Base-by-base conservation (phyloP, 2,329 filamentous ascomycete genomes). In the Aspergillus phoenicis region DNA sequence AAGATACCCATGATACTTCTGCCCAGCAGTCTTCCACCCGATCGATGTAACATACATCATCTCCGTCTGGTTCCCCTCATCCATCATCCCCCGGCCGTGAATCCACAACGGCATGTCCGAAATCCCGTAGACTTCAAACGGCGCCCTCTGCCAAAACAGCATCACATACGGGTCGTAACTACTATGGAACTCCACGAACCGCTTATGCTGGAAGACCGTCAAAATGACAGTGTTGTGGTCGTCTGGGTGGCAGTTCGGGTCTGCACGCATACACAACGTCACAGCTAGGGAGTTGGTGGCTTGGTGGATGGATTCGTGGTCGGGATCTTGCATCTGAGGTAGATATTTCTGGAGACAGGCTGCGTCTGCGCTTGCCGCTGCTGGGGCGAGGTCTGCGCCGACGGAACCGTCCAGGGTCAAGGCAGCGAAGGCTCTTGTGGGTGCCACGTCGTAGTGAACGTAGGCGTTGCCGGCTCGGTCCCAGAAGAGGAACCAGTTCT, bases 401-500 rank as follows among this genome's bases (percentile, higher is more conserved):
- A 78, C 79, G 0, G 77, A 77, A 4, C 84, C 84, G 62, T 84
- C 80, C 1, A 62, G 39, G 2, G 68, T 66, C 8, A 86, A 68
- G 41, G 75, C 72, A 0, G 84, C 79, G 65, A 86, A 87, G 0
- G 74, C 75, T 0, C 85, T 81, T 17, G 73, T 73, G 0, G 84
- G 85, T 0, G 68, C 65, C 2, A 86, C 68, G 63, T 87, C 84
- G 68, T 86, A 81, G 68, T 87, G 85, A 1, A 78, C 76, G 67
- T 85, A 85, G 53, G 80, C 72, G 20, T 77, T 68, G 5, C 78
- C 80, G 0, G 74, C 60, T 0, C 62, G 60, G 62, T 86, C 84
- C 85, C 85, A 88, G 73, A 87, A 88, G 2, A 84, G 62, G 64
- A 87, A 88, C 77, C 80, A 88, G 66, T 88, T 88, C 80, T 87